A percentile compares a stretch with the other conserved stretches of the same genome.
These are phyloP conservation scores for Fraxinus greggii DNA, from an alignment of 305 asterid species.

Conservation along the genomic window DNA sequence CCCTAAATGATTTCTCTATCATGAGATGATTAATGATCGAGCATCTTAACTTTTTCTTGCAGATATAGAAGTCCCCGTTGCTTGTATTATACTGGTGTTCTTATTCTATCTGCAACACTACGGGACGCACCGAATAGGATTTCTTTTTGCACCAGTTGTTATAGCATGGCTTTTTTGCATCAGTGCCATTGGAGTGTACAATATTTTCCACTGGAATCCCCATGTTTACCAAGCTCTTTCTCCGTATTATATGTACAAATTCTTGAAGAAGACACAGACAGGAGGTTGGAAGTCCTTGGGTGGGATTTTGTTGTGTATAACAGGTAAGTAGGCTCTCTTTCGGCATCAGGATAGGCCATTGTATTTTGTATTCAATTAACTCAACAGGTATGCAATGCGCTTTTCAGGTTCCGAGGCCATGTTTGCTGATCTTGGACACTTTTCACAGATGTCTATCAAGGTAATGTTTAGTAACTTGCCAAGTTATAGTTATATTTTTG, in stretches of 20 bases:
- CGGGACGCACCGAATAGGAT: slow-evolving; percentile 82
- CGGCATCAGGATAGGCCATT: background rate
- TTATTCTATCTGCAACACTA: slow-evolving; percentile 79
- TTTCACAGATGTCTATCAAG: slow-evolving; percentile 84
- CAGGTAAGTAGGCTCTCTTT: slow-evolving; percentile 41
- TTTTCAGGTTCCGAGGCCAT: slow-evolving; percentile 87
- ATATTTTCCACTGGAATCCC: slow-evolving; percentile 76
- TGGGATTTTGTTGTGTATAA: slow-evolving; percentile 82
- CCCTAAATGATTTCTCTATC: background rate
- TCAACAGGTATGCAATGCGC: background rate
- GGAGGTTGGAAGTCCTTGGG: slow-evolving; percentile 94
- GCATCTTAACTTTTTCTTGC: slow-evolving; percentile 24
- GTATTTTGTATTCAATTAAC: background rate
- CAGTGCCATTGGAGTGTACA: slow-evolving; percentile 81
- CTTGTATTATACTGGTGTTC: slow-evolving; percentile 61
- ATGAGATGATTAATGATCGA: background rate
- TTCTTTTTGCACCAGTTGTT: slow-evolving; percentile 80
- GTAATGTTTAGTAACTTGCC: slow-evolving; percentile 28
- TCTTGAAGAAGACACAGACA: slow-evolving; percentile 73
- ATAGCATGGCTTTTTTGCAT: slow-evolving; percentile 91
- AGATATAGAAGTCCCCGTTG: slow-evolving; percentile 86
- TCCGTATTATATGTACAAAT: slow-evolving; percentile 90
- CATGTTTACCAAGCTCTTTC: slow-evolving; percentile 83
- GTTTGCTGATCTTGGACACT: slow-evolving; percentile 98
- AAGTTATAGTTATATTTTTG: background rate